Evolutionary conservation across 768 basidiomycete genomes (phyloP).

Genomic region (Cytidiella melzeri): DNA sequence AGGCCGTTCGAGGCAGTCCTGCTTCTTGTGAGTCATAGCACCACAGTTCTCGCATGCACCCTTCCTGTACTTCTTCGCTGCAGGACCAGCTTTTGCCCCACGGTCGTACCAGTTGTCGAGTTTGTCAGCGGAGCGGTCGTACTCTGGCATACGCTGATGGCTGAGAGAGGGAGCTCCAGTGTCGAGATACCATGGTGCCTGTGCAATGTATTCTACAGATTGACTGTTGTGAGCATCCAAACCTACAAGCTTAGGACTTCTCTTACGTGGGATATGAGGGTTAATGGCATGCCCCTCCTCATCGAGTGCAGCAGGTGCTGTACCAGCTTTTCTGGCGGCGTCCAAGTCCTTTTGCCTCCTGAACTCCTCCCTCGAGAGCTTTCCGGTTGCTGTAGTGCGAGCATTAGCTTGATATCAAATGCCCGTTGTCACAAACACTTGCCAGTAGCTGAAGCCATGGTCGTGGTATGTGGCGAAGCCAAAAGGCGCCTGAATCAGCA

Average conservation of each 20-base stretch:
- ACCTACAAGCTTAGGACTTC: background rate
- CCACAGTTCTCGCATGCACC: constrained; percentile 99
- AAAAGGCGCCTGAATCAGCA: background rate
- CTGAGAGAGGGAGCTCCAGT: constrained; percentile 89
- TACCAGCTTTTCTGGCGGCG: constrained; percentile 97
- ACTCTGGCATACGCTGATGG: constrained; percentile 79
- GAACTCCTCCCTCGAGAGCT: constrained; percentile 91
- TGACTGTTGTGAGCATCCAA: background rate
- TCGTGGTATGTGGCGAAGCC: constrained; percentile 1
- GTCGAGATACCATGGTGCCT: constrained; percentile 98
- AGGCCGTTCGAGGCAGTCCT: constrained; percentile 94
- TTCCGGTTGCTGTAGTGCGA: constrained; percentile 45
- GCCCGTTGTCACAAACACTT: too few relatives aligned
- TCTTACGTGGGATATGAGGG: constrained; percentile 95
- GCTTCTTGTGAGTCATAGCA: constrained; percentile 85
- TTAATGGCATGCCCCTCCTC: constrained; percentile 95
- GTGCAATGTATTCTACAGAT: constrained; percentile 86
- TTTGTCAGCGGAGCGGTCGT: constrained; percentile 55
- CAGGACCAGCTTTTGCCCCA: constrained; percentile 77
- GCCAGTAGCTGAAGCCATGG: constrained; percentile 20
- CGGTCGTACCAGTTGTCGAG: constrained; percentile 92
- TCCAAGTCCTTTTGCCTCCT: constrained; percentile 95
- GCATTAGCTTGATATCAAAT: background rate
- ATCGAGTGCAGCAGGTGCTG: constrained; percentile 92
- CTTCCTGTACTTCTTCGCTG: constrained; percentile 94